phyloP scores from a whole-genome alignment of 2,329 filamentous ascomycete genomes.

The Tolypocladium tundrense region DNA sequence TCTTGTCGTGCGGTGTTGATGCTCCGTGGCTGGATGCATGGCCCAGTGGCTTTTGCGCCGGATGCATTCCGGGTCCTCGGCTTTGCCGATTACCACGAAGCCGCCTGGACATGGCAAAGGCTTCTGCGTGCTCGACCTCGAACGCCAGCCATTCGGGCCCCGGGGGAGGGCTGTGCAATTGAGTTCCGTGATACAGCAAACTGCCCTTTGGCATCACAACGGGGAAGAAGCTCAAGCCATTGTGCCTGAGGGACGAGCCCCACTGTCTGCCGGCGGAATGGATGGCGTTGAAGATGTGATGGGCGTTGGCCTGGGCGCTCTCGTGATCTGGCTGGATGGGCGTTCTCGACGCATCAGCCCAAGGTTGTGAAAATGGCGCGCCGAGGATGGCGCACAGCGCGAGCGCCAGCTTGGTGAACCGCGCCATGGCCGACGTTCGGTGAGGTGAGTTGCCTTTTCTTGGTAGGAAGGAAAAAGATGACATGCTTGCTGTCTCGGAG shows the following conservation, averaged over 20 bases:
- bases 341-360: background rate
- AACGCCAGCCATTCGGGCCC: slow-evolving; percentile 65
- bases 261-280: slow-evolving; percentile 65
- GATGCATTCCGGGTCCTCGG: background rate
- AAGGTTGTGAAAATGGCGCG: background rate
- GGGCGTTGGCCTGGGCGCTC: slow-evolving; percentile 39
- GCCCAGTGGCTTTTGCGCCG: background rate
- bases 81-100: background rate
- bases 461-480: background rate
- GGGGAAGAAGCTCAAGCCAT: slow-evolving; percentile 63
- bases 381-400: background rate
- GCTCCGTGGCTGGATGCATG: background rate
- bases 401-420: background rate
- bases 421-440: background rate
- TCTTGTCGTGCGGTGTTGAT: background rate
- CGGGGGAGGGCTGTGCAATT: slow-evolving; percentile 30
- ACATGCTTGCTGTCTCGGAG: background rate
- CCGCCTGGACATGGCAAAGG: slow-evolving; percentile 39
- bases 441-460: too few relatives aligned
- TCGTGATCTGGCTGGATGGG: slow-evolving; percentile 25
- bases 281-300: slow-evolving; percentile 62
- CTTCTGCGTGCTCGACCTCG: slow-evolving; percentile 62
- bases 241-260: slow-evolving; percentile 63
- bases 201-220: slow-evolving; percentile 54
- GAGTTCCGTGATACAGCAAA: slow-evolving; percentile 56